phyloP scores from a whole-genome alignment of 2,329 filamentous ascomycete species.

The Ophiosphaerella herpotricha region DNA sequence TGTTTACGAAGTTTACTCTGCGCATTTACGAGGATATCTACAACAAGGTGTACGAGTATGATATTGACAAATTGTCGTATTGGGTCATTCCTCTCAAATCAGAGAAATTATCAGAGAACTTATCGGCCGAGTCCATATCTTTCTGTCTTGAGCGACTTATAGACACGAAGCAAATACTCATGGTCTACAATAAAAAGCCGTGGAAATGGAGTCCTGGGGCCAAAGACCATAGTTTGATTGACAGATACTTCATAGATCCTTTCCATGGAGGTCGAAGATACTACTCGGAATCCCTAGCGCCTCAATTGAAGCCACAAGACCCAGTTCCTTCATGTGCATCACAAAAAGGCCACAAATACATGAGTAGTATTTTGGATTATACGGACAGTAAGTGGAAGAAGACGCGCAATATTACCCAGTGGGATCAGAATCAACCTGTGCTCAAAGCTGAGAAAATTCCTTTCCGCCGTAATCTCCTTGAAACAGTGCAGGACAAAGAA shows the following conservation, averaged over 20 bases:
- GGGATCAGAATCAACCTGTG: constrained; percentile 77
- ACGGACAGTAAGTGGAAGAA: constrained; percentile 76
- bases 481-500: constrained; percentile 59
- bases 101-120: constrained; percentile 3
- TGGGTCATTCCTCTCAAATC: constrained; percentile 70
- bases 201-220: constrained; percentile 53
- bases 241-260: constrained; percentile 61
- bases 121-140: not conserved
- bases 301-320: constrained; percentile 66
- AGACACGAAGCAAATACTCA: constrained; percentile 65
- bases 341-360: constrained; percentile 35
- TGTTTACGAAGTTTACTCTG: constrained; percentile 74
- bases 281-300: constrained; percentile 54
- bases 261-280: constrained; percentile 64
- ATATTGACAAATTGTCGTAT: constrained; percentile 72
- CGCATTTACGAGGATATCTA: constrained; percentile 82
- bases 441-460: constrained; percentile 74
- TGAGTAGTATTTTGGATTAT: constrained; percentile 76
- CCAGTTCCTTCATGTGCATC: constrained; percentile 64
- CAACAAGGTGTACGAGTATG: constrained; percentile 78
- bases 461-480: constrained; percentile 81
- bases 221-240: constrained; percentile 46
- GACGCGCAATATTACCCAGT: constrained; percentile 53
- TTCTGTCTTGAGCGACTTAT: constrained; percentile 48
- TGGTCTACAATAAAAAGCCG: constrained; percentile 42